Conservation (phyloP, 495 filamentous ascomycete species). For the Talaromyces adpressus region DNA sequence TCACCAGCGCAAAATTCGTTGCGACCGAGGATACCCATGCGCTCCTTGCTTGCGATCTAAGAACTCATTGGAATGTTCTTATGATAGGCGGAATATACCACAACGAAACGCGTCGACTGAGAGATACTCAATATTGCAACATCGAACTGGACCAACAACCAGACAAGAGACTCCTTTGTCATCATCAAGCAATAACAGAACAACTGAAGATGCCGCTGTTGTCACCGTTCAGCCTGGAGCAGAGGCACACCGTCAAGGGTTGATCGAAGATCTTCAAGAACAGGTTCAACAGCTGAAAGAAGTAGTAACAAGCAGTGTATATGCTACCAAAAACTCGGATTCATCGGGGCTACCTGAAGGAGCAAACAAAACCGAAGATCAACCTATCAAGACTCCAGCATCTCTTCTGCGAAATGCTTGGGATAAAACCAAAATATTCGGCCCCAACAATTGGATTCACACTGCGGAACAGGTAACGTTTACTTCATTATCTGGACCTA, state of each 20-base stretch:
- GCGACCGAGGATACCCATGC: conserved; percentile 36
- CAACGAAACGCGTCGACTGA: conserved; percentile 12
- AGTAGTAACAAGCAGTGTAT: background rate
- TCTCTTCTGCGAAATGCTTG: conserved; percentile 12
- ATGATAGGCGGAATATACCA: conserved; percentile 4
- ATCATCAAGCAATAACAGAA: background rate
- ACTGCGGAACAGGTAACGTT: conserved; percentile 28
- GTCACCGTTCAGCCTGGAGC: conserved; percentile 8
- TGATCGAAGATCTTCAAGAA: conserved; percentile 13
- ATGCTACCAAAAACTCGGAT: background rate
- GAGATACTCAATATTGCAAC: background rate
- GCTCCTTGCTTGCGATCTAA: conserved; percentile 27
- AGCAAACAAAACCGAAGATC: conserved; percentile 5
- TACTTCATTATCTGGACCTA: background rate
- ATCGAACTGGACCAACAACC: background rate
- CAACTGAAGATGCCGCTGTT: conserved; percentile 5
- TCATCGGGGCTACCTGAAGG: background rate
- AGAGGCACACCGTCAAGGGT: conserved; percentile 12
- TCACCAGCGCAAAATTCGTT: conserved; percentile 37
- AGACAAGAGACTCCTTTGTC: conserved; percentile 1
- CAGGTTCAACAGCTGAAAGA: conserved; percentile 14
- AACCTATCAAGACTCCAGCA: conserved; percentile 8
- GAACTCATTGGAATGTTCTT: conserved; percentile 16
- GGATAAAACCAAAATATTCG: conserved; percentile 31
- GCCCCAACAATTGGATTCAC: conserved; percentile 37